These are phyloP conservation scores for Chiua virens DNA, from an alignment of 768 basidiomycete genomes.

Conservation along the genomic window DNA sequence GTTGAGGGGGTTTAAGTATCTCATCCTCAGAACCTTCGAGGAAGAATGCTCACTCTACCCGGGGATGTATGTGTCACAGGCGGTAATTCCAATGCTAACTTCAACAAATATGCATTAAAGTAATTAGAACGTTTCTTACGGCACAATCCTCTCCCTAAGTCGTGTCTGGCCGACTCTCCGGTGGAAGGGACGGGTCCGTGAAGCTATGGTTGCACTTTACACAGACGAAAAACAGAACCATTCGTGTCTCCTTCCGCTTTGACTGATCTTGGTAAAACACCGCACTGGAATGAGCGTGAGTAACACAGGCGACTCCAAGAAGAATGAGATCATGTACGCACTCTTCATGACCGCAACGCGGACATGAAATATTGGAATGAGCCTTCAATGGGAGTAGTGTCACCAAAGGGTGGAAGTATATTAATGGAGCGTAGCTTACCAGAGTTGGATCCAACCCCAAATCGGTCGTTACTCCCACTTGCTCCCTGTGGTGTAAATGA, in stretches of 20 bases:
- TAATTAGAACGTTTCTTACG: neutral
- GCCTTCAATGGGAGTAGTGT: conserved; percentile 46
- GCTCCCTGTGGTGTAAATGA: conserved; percentile 61
- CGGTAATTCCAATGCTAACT: too few species aligned
- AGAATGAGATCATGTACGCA: conserved; percentile 38
- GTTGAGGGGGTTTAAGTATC: too few species aligned
- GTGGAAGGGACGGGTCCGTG: conserved; percentile 62
- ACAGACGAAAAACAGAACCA: conserved; percentile 92
- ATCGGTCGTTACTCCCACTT: conserved; percentile 88
- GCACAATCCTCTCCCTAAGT: conserved; percentile 14
- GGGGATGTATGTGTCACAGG: too few species aligned
- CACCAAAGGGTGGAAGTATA: neutral
- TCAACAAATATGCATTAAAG: too few species aligned
- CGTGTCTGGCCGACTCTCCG: conserved; percentile 40
- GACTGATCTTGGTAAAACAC: conserved; percentile 98
- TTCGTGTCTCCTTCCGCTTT: conserved; percentile 91
- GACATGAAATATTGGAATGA: conserved; percentile 82
- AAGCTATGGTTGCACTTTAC: conserved; percentile 78
- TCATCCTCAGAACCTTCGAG: too few species aligned
- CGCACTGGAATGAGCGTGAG: conserved; percentile 51
- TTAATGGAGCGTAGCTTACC: conserved; percentile 39
- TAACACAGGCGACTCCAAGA: neutral
- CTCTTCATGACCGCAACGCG: conserved; percentile 81
- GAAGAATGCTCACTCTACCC: too few species aligned
- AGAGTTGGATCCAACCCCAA: conserved; percentile 88